phyloP scores from a whole-genome alignment of 75 land plant genomes.

The Pinus taeda region DNA sequence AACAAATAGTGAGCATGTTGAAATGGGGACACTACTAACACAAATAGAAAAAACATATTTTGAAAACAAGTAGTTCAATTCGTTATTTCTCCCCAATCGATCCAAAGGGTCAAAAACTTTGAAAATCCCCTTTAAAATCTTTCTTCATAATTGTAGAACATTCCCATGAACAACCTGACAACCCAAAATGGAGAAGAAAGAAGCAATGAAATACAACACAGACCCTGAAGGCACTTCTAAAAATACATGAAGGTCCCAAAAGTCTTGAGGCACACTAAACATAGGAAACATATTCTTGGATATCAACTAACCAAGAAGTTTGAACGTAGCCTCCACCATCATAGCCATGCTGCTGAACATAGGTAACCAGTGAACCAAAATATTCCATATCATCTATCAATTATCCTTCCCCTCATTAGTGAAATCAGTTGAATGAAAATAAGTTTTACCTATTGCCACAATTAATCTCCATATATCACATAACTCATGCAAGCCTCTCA shows the following conservation, averaged over 20 bases:
- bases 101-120: conserved; percentile 34
- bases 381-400: too few species aligned
- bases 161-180: conserved; percentile 60
- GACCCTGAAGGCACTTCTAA: conserved; percentile 63
- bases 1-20: too few species aligned
- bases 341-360: too few species aligned
- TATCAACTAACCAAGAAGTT: conserved; percentile 60
- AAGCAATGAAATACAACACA: conserved; percentile 56
- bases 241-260: conserved; percentile 74
- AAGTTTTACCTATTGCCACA: too few species aligned
- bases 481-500: conserved; percentile 17
- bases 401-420: too few species aligned
- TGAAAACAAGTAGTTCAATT: too few species aligned
- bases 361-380: too few species aligned
- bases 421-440: too few species aligned
- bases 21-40: too few species aligned
- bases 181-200: conserved; percentile 56
- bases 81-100: too few species aligned
- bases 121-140: conserved; percentile 39
- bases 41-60: too few species aligned
- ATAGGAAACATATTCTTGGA: conserved; percentile 42
- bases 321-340: conserved; percentile 62
- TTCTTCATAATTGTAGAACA: conserved; percentile 44
- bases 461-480: too few species aligned
- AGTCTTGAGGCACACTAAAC: neutral